These are phyloP conservation scores for Hypoxylon sp. DNA, from an alignment of 2,329 filamentous ascomycete species.

Conservation along the genomic window DNA sequence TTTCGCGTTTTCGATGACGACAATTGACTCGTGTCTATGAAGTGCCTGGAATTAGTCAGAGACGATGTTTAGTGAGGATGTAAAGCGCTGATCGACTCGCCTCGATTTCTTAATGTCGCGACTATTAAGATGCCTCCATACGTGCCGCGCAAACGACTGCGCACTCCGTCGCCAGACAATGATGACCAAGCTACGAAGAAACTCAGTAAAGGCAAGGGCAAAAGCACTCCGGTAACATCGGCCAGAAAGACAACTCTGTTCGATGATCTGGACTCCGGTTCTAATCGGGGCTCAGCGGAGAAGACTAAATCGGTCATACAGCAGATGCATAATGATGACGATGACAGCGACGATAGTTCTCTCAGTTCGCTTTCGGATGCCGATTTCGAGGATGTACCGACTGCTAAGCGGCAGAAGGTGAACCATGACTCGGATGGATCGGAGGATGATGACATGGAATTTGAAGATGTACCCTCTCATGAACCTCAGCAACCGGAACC, in stretches of 20 bases:
- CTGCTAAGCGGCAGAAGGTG: constrained; percentile 58
- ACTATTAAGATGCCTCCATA: constrained; percentile 72
- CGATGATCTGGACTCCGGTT: constrained; percentile 69
- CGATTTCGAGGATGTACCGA: constrained; percentile 67
- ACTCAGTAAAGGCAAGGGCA: constrained; percentile 46
- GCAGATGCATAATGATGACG: constrained; percentile 60
- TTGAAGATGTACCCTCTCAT: constrained; percentile 67
- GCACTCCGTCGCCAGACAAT: constrained; percentile 60
- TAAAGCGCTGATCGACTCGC: constrained; percentile 1
- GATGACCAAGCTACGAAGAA: constrained; percentile 50
- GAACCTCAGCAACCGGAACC: constrained; percentile 58
- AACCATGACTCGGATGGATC: constrained; percentile 53
- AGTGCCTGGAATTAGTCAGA: background rate
- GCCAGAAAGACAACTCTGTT: constrained; percentile 70
- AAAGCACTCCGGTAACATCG: constrained; percentile 42
- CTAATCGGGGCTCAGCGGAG: constrained; percentile 60
- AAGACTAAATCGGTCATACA: constrained; percentile 59
- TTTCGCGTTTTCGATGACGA: constrained; percentile 52
- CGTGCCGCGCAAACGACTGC: constrained; percentile 75
- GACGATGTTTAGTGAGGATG: constrained; percentile 3
- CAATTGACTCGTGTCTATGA: constrained; percentile 21
- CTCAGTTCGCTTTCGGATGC: constrained; percentile 68
- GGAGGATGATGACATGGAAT: constrained; percentile 73
- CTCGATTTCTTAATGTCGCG: constrained; percentile 23
- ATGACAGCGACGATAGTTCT: constrained; percentile 59